These are phyloP conservation scores for Bisporella sp. DNA, from an alignment of 2,329 filamentous ascomycete species.

Conservation along the genomic window DNA sequence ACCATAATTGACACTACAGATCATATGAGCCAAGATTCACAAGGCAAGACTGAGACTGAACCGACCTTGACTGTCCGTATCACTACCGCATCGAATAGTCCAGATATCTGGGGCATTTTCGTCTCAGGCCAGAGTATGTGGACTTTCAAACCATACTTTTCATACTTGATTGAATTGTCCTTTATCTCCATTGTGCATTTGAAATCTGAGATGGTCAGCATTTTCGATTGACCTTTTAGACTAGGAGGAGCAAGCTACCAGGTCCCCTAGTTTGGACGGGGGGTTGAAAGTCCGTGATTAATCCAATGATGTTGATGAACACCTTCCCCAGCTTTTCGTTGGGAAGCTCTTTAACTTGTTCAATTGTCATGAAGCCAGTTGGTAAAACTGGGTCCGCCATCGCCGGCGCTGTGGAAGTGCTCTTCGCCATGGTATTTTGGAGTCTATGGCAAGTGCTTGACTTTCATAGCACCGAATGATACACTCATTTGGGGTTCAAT, in stretches of 20 bases:
- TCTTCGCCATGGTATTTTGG: too few species aligned
- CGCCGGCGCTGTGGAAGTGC: neutral
- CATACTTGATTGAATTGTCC: constrained; percentile 44
- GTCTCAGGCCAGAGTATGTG: constrained; percentile 52
- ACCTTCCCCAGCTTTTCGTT: constrained; percentile 26
- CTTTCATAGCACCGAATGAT: too few species aligned
- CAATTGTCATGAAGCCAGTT: constrained; percentile 36
- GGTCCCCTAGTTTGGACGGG: constrained; percentile 42
- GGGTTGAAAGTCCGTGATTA: constrained; percentile 58
- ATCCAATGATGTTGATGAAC: constrained; percentile 55
- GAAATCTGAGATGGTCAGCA: constrained; percentile 36
- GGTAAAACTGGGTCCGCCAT: constrained; percentile 24
- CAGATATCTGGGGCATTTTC: constrained; percentile 39
- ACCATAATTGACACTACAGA: constrained; percentile 35
- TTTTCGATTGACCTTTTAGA: neutral
- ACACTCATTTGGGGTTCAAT: too few species aligned
- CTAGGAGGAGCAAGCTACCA: constrained; percentile 35
- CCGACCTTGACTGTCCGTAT: constrained; percentile 44
- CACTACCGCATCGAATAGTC: constrained; percentile 57
- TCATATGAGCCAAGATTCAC: constrained; percentile 5
- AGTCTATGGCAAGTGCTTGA: too few species aligned
- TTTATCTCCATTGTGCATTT: constrained; percentile 55
- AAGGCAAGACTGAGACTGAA: constrained; percentile 21
- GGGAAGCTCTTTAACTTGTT: constrained; percentile 36
- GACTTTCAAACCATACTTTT: constrained; percentile 37